These are phyloP conservation scores for Pichia sp. DNA, from an alignment of 1,139 yeast genomes.

Conservation along the genomic window DNA sequence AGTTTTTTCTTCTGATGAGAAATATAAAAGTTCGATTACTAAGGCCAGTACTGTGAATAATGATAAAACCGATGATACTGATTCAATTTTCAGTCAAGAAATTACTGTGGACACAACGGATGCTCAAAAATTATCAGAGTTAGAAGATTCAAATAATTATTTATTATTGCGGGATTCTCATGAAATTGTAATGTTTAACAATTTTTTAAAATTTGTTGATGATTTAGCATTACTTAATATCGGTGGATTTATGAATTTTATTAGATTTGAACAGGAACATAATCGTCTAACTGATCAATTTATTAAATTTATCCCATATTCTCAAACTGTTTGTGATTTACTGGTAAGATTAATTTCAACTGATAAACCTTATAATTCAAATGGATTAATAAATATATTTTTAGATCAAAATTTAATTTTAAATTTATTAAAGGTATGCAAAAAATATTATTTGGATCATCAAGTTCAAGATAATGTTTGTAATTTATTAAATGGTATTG, in stretches of 20 bases:
- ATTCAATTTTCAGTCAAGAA: constrained; percentile 2
- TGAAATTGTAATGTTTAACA: constrained; percentile 76
- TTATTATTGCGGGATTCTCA: constrained; percentile 32
- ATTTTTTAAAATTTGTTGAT: constrained; percentile 88
- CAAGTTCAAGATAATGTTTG: constrained; percentile 30
- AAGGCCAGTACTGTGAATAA: constrained; percentile 3
- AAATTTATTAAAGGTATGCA: constrained; percentile 23
- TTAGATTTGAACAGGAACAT: constrained; percentile 35
- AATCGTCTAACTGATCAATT: constrained; percentile 59
- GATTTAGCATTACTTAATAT: constrained; percentile 82
- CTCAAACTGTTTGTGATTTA: constrained; percentile 79
- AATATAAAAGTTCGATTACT: constrained; percentile 1
- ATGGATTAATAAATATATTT: constrained; percentile 65
- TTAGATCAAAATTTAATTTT: constrained; percentile 58
- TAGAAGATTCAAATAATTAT: constrained; percentile 18
- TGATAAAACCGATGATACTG: neutral
- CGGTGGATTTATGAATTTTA: constrained; percentile 66
- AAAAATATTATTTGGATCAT: constrained; percentile 25
- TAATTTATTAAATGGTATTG: constrained; percentile 29
- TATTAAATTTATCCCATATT: constrained; percentile 58
- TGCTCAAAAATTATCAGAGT: constrained; percentile 15
- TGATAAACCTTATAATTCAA: constrained; percentile 68
- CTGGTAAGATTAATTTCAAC: constrained; percentile 66
- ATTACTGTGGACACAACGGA: constrained; percentile 12
- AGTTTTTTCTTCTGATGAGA: constrained; percentile 1